Evolutionary conservation across 148 eudicot genomes (phyloP), one percentile per base, ranked within the genome.

Genomic region (Chenopodium suecicum): DNA sequence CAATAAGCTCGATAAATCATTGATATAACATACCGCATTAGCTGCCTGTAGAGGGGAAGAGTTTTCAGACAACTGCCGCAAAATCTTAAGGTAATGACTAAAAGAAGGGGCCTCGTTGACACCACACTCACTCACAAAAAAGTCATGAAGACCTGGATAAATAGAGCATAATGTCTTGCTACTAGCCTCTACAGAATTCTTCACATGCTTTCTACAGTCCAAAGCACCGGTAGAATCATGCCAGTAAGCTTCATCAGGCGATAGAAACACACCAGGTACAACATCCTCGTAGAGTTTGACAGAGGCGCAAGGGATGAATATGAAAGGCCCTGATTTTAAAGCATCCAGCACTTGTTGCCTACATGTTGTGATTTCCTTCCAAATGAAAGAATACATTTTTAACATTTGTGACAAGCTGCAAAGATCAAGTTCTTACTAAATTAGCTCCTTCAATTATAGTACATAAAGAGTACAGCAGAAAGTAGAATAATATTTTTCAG

Each of bases 331-430:
- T 25, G 87, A 86, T 71, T 29, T 79, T 27, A 96, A 87, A 75
- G 88, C 84, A 66, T 88, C 90, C 79, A 86, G 14, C 52, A 89
- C 88, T 85, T 84, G 87, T 79, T 86, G 82, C 86, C 89, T 89
- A 75, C 92, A 88, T 62, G 79, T 80, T 84, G 87, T 73, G 91
- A 90, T 89, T 84, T 84, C 94, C 82, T 85, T 90, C 91, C 93
- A 92, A 56, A 96, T 77, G 79, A 87, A 91, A 32, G 89, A 65
- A 87, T 94, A 96, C 52, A 96, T 87, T 76, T 86, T 92, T 75
- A 91, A 89, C 99, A 96, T 96, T 83, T 96, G 99, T 66, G 89
- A 85, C 82, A 94, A 72, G 83, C 99, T 95, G 94, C 69, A 32
- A 78, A 78, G 56, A 80, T 73, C 76, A 79, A 74, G 54, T 32